phyloP scores from a whole-genome alignment of 139 green algal genomes.

The Micractinium conductrix region DNA sequence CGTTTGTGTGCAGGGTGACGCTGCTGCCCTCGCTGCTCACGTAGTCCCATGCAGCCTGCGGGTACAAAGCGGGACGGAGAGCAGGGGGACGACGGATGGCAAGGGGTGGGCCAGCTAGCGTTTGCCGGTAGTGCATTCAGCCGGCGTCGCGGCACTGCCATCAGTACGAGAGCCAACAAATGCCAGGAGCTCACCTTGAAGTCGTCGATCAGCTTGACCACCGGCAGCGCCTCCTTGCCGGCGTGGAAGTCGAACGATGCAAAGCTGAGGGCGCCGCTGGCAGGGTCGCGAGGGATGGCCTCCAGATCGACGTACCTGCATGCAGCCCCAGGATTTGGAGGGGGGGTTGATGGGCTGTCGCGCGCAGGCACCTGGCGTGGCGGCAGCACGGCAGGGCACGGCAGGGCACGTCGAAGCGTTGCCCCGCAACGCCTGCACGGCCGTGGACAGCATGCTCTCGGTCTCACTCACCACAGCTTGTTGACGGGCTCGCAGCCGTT shows the following conservation, averaged over 20 bases:
- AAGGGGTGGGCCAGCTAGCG: too few relatives aligned
- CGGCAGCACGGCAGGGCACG: not conserved
- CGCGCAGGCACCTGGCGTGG: too few relatives aligned
- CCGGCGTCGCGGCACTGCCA: too few relatives aligned
- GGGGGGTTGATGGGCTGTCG: too few relatives aligned
- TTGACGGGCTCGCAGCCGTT: conserved; percentile 87
- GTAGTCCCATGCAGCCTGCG: conserved; percentile 74
- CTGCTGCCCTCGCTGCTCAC: conserved; percentile 71
- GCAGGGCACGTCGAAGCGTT: too few relatives aligned
- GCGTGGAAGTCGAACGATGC: conserved; percentile 62
- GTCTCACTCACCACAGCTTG: conserved; percentile 68
- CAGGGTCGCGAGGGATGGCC: conserved; percentile 32
- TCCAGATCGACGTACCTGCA: conserved; percentile 66
- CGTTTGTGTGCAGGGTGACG: conserved; percentile 89
- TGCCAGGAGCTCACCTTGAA: conserved; percentile 67
- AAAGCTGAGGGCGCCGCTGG: conserved; percentile 60
- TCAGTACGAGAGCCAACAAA: too few relatives aligned
- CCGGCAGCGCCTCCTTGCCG: conserved; percentile 28
- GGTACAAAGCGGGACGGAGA: too few relatives aligned
- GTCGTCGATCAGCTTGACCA: conserved; percentile 84
- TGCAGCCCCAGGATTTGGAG: too few relatives aligned
- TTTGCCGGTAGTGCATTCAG: too few relatives aligned
- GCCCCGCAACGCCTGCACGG: too few relatives aligned
- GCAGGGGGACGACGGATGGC: too few relatives aligned
- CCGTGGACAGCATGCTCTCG: not conserved